Evolutionary conservation across 1,284 basidiomycete species (phyloP), one percentile per base, ranked within the genome.

Genomic region (Volvariella volvacea): DNA sequence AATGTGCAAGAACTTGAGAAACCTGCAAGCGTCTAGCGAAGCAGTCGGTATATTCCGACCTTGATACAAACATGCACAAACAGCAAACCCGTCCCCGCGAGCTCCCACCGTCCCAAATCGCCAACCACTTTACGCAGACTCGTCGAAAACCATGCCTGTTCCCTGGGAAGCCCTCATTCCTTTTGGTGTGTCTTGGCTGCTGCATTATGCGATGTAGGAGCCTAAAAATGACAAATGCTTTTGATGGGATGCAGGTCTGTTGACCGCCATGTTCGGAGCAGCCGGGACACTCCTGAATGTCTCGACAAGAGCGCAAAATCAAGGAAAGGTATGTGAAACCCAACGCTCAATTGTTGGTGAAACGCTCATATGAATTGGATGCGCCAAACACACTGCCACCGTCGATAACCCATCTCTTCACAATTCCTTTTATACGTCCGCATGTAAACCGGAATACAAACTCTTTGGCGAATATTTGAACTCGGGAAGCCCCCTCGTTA

Each of bases 91-190:
- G 41, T 28, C 34, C 33, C 22, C 6, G n/a, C 9, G 32, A 32
- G 30, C 41, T 28, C 43, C 45, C 42, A 49, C 44, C 25, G 6
- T 6, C 12, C 6, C 25, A 28, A 28, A 12, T 28, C 6, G 12
- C 25, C 25, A 28, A 28, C 25, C 12, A 28, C 25, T 6, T 28
- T n/a, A n/a, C n/a, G n/a, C n/a, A n/a, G n/a, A n/a, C 6, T 28
- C 25, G 12, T 28, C 25, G 25, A 28, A 12, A 28, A 28, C 25
- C 42, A 94, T 94, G 92, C 92, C 92, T 47, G 82, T 94, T 58
- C 92, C 92, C 52, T 95, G 88, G 85, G 92, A 95, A 73, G 91
- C 92, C 39, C 75, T 94, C 55, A 88, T 96, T 71, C 92, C 92
- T 38, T 92, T 92, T 59, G 92, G 92, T 92, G 62, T 7, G 39